Evolutionary conservation across 1,139 yeast genomes (phyloP).

Genomic region (Kluyveromyces sp.): DNA sequence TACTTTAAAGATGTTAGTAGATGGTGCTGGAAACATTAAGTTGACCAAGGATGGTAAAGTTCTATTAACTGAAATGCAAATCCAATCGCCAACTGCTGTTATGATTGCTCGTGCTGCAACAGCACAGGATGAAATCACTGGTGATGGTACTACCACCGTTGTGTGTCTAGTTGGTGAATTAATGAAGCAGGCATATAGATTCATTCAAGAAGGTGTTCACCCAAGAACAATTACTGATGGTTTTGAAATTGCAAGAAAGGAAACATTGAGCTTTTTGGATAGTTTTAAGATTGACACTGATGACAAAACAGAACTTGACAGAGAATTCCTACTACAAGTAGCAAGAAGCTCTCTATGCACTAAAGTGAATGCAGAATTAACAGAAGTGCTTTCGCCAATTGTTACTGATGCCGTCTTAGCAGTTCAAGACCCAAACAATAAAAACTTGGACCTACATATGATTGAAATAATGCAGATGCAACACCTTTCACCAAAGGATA

Average conservation of each 20-base stretch:
- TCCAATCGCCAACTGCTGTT: constrained; percentile 98
- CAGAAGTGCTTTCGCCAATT: constrained; percentile 81
- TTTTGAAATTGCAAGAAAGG: constrained; percentile 80
- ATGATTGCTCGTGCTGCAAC: constrained; percentile 98
- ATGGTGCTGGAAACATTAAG: constrained; percentile 92
- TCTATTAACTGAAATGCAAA: constrained; percentile 90
- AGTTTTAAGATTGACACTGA: constrained; percentile 39
- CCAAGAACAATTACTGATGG: constrained; percentile 95
- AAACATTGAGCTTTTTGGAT: constrained; percentile 62
- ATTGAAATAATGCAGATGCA: constrained; percentile 98
- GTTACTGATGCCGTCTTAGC: constrained; percentile 93
- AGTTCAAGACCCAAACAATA: constrained; percentile 48
- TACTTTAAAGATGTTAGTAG: constrained; percentile 90
- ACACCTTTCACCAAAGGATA: constrained; percentile 77
- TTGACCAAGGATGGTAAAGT: constrained; percentile 97
- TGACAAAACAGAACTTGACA: constrained; percentile 44
- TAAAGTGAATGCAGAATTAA: constrained; percentile 67
- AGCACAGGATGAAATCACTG: constrained; percentile 97
- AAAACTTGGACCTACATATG: constrained; percentile 84
- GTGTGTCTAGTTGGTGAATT: constrained; percentile 91
- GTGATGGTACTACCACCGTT: constrained; percentile 99
- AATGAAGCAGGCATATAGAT: constrained; percentile 89
- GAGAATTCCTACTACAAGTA: constrained; percentile 84
- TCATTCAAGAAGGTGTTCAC: constrained; percentile 87
- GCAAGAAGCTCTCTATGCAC: constrained; percentile 86